phyloP scores from a whole-genome alignment of 129 eudicot species.

The Ambrosia trifida region DNA sequence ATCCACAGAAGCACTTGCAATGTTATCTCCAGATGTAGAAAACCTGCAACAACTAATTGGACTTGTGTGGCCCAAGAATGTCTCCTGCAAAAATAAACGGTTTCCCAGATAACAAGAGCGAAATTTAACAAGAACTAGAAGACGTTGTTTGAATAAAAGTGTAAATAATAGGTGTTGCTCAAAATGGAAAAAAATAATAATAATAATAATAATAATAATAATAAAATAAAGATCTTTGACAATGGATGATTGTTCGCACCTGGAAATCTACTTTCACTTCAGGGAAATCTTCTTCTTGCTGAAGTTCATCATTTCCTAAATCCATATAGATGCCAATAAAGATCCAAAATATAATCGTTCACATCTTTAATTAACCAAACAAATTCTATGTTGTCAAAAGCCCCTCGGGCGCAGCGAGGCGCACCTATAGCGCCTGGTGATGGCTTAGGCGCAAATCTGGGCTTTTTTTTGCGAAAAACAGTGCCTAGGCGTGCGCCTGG shows the following conservation, averaged over 20 bases:
- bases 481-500: too few relatives aligned
- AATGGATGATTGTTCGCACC: constrained; percentile 42
- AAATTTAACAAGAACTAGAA: constrained; percentile 12
- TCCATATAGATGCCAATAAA: constrained; percentile 21
- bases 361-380: too few relatives aligned
- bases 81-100: constrained; percentile 54
- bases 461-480: too few relatives aligned
- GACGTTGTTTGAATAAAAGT: not conserved
- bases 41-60: constrained; percentile 92
- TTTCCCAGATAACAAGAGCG: constrained; percentile 19
- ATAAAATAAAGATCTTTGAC: constrained; percentile 5
- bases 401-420: too few relatives aligned
- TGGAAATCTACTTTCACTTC: constrained; percentile 85
- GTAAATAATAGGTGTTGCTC: not conserved
- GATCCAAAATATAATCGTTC: too few relatives aligned
- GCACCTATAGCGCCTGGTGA: too few relatives aligned
- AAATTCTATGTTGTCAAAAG: too few relatives aligned
- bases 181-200: not conserved
- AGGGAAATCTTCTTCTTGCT: constrained; percentile 73
- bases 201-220: too few relatives aligned
- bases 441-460: too few relatives aligned
- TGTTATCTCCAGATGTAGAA: constrained; percentile 93
- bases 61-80: constrained; percentile 94
- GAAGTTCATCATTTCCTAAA: constrained; percentile 51
- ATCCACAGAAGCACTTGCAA: constrained; percentile 97